Evolutionary conservation across 192 early-diverging fungal genomes (phyloP).

Genomic region (Paraglomus occultum): DNA sequence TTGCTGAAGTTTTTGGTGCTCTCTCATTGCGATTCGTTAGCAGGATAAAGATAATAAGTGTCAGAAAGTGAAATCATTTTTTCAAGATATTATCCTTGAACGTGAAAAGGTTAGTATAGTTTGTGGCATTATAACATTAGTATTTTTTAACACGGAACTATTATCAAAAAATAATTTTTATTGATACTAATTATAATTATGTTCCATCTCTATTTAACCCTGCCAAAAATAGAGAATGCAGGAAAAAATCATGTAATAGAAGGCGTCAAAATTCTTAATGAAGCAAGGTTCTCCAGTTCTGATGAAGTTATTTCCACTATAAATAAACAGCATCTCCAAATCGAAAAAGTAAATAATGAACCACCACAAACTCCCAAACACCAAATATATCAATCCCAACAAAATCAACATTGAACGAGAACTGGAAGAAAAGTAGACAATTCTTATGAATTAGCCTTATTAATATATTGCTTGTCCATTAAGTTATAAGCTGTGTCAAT

Average conservation of each 20-base stretch:
- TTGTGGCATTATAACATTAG: conserved; percentile 10
- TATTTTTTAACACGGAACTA: conserved; percentile 6
- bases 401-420: too few species aligned
- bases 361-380: conserved; percentile 5
- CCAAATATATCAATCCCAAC: conserved; percentile 6
- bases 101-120: conserved; percentile 18
- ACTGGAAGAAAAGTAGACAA: too few species aligned
- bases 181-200: background rate
- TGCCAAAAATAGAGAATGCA: conserved; percentile 22
- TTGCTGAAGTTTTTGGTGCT: conserved; percentile 20
- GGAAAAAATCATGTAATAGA: conserved; percentile 25
- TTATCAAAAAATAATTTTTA: conserved; percentile 22
- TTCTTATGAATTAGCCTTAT: too few species aligned
- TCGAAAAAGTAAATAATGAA: conserved; percentile 5
- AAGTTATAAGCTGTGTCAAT: too few species aligned
- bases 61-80: conserved; percentile 20
- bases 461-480: too few species aligned
- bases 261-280: conserved; percentile 21
- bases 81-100: conserved; percentile 23
- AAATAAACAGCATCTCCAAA: background rate
- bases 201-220: background rate
- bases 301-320: conserved; percentile 20
- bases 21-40: conserved; percentile 5
- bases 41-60: background rate
- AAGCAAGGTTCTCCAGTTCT: conserved; percentile 21